Percentiles rank a stretch among this genome's conserved stretches.
phyloP scores from a whole-genome alignment of 257 asterid species.

The Leonotis leonurus region DNA sequence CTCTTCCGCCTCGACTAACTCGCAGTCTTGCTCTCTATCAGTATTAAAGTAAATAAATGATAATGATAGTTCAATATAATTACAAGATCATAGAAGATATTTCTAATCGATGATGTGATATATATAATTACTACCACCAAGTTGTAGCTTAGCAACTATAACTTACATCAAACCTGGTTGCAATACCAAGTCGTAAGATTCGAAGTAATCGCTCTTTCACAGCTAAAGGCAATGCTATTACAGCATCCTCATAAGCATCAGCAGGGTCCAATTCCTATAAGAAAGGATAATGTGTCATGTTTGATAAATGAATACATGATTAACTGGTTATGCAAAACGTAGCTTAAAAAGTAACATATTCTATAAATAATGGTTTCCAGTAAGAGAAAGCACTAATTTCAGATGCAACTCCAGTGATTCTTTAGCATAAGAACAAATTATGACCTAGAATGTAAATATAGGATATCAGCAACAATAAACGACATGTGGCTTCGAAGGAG shows the following conservation, averaged over 20 bases:
- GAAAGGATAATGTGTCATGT: slow-evolving; percentile 5
- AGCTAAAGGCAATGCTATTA: slow-evolving; percentile 59
- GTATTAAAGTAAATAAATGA: no score
- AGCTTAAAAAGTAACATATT: not conserved
- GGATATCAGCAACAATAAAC: not conserved
- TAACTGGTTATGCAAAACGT: slow-evolving; percentile 4
- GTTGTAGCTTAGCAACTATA: slow-evolving; percentile 6
- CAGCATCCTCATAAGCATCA: slow-evolving; percentile 85
- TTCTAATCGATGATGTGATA: no score
- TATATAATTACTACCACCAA: no score
- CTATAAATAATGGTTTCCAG: not conserved
- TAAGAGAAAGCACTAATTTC: not conserved
- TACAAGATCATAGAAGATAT: not conserved
- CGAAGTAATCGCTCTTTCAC: slow-evolving; percentile 86
- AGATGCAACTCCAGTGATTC: not conserved
- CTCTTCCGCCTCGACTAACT: no score
- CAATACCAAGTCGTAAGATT: slow-evolving; percentile 82
- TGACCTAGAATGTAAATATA: not conserved
- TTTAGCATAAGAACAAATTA: not conserved
- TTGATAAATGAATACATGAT: not conserved
- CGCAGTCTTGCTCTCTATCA: no score
- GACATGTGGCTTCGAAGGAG: not conserved
- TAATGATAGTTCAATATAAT: not conserved
- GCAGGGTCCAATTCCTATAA: slow-evolving; percentile 40
- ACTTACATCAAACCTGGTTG: slow-evolving; percentile 84